Percentiles rank a stretch among this genome's conserved stretches.
These are phyloP conservation scores for Suhomyces coccinellae DNA, from an alignment of 1,139 yeast species.

Conservation along the genomic window DNA sequence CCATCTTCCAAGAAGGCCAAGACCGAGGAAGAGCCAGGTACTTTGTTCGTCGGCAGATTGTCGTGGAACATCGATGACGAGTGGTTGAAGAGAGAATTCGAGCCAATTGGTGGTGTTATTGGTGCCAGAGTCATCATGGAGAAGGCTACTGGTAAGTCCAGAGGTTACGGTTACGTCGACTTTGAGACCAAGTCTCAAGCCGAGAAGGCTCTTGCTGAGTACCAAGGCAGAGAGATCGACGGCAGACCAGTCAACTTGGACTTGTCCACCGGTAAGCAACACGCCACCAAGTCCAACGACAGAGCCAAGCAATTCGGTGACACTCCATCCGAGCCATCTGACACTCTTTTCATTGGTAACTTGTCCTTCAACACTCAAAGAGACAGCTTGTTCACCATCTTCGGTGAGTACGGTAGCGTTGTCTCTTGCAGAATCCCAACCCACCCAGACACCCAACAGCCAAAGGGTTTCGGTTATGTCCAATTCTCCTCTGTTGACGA, in stretches of 20 bases:
- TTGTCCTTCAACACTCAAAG: conserved; percentile 85
- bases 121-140: conserved; percentile 93
- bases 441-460: conserved; percentile 97
- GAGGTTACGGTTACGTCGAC: conserved; percentile 98
- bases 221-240: conserved; percentile 92
- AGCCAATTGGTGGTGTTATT: conserved; percentile 74
- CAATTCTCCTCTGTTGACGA: conserved; percentile 85
- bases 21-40: conserved; percentile 62
- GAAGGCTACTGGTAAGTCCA: conserved; percentile 87
- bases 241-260: conserved; percentile 97
- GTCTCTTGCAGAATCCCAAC: conserved; percentile 94
- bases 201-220: conserved; percentile 81
- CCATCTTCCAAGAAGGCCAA: conserved; percentile 39
- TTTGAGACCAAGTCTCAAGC: conserved; percentile 76
- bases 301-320: conserved; percentile 92
- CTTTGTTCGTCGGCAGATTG: conserved; percentile 93
- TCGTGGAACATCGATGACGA: conserved; percentile 97
- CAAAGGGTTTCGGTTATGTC: conserved; percentile 98
- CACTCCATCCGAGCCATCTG: conserved; percentile 86
- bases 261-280: conserved; percentile 84
- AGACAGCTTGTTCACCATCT: conserved; percentile 70
- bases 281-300: conserved; percentile 51
- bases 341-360: conserved; percentile 94
- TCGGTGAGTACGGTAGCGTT: conserved; percentile 77
- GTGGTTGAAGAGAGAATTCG: conserved; percentile 87